Conservation (phyloP, 495 filamentous ascomycete species). For the Hypoxylon crocopeplum region DNA sequence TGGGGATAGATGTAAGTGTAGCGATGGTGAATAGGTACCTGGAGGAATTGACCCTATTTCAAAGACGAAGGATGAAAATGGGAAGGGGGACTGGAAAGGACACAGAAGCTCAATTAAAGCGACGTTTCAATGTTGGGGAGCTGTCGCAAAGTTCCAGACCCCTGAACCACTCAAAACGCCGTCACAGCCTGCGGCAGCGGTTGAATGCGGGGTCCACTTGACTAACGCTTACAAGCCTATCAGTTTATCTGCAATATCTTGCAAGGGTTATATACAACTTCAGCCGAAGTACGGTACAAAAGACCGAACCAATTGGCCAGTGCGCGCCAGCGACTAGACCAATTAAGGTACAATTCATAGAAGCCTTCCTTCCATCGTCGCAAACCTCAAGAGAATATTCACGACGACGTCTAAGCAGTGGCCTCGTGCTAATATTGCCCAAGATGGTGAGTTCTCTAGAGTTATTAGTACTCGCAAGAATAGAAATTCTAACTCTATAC, state of each 20-base stretch:
- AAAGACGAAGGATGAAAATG: constrained; percentile 13
- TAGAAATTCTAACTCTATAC: constrained; percentile 6
- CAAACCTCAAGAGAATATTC: constrained; percentile 9
- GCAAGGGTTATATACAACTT: too few species aligned
- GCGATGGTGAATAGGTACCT: not conserved
- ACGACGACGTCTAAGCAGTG: constrained; percentile 5
- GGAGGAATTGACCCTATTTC: constrained; percentile 15
- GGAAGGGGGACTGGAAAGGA: constrained; percentile 22
- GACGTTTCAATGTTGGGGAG: constrained; percentile 27
- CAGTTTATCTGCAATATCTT: constrained; percentile 31
- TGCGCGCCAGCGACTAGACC: not conserved
- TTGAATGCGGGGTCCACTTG: constrained; percentile 27
- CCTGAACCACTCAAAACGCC: constrained; percentile 17
- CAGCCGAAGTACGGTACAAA: too few species aligned
- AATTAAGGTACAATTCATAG: constrained; percentile 2
- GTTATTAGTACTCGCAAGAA: too few species aligned
- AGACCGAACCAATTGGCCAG: not conserved
- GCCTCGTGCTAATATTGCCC: constrained; percentile 8
- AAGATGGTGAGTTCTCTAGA: constrained; percentile 23
- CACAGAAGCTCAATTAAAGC: constrained; percentile 36
- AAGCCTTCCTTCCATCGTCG: not conserved
- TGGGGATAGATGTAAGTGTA: constrained; percentile 8
- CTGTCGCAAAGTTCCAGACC: constrained; percentile 23
- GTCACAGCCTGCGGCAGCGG: constrained; percentile 4
- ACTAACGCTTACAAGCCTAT: constrained; percentile 20